These are phyloP conservation scores for Knoxia roxburghii DNA, from an alignment of 257 asterid species.

Conservation along the genomic window DNA sequence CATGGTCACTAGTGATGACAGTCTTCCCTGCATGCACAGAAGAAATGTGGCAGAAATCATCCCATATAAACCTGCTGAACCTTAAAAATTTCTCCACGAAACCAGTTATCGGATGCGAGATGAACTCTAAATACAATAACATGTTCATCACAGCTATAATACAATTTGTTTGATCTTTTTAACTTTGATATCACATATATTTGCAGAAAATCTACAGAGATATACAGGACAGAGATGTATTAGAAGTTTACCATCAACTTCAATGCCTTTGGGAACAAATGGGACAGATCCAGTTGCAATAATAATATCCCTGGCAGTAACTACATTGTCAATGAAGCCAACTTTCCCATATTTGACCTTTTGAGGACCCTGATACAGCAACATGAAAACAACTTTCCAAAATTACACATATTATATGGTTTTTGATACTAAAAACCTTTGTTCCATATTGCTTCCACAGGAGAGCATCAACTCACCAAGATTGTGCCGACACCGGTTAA, in stretches of 20 bases:
- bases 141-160: too few relatives aligned
- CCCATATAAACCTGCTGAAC: too few relatives aligned
- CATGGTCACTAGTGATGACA: constrained; percentile 92
- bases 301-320: constrained; percentile 42
- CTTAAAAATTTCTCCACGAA: too few relatives aligned
- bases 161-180: too few relatives aligned
- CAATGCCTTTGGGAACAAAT: constrained; percentile 46
- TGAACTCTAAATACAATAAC: too few relatives aligned
- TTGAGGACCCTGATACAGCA: constrained; percentile 34
- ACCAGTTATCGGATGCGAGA: not conserved
- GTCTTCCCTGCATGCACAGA: constrained; percentile 67
- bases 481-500: constrained; percentile 81
- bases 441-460: not conserved
- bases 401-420: not conserved
- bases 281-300: constrained; percentile 56
- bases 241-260: constrained; percentile 37
- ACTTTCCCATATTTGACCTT: constrained; percentile 40
- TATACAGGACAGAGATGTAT: not conserved
- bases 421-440: not conserved
- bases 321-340: constrained; percentile 26
- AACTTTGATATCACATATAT: too few relatives aligned
- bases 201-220: not conserved
- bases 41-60: not conserved
- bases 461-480: constrained; percentile 48
- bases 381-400: not conserved